Conservation (phyloP, 1,284 basidiomycete genomes). For the Pyrrhoderma noxium region DNA sequence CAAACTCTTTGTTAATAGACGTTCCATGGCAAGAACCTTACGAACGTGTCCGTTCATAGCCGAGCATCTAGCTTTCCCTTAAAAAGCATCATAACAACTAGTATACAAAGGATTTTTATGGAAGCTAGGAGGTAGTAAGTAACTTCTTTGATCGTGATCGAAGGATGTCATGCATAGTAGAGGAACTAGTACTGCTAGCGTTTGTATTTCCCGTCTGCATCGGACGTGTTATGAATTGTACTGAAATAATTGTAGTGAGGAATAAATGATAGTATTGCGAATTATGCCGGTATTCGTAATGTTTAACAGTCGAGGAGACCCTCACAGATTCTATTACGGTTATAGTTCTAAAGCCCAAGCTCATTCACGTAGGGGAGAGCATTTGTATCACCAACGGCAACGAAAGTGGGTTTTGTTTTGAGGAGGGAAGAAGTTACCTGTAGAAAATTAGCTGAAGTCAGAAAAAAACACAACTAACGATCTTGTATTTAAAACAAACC, state of each 20-base stretch:
- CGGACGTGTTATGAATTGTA: too few relatives aligned
- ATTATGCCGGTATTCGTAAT: constrained; percentile 5
- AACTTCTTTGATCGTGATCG: too few relatives aligned
- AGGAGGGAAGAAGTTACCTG: constrained; percentile 51
- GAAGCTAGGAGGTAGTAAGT: too few relatives aligned
- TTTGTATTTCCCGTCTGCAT: too few relatives aligned
- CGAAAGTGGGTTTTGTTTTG: constrained; percentile 75
- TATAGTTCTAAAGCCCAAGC: constrained; percentile 54
- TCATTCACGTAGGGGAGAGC: constrained; percentile 81
- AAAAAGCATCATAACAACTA: too few relatives aligned
- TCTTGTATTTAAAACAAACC: constrained; percentile 32
- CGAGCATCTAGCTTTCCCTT: too few relatives aligned
- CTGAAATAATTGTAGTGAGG: too few relatives aligned
- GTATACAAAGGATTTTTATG: too few relatives aligned
- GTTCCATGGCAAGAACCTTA: constrained; percentile 77
- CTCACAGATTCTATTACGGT: background rate
- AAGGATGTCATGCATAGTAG: too few relatives aligned
- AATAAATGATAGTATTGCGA: background rate
- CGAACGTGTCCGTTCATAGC: constrained; percentile 41
- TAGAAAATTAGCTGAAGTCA: background rate
- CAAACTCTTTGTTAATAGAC: too few relatives aligned
- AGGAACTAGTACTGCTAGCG: too few relatives aligned
- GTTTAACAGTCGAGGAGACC: too few relatives aligned
- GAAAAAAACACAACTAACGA: background rate
- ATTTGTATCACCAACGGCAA: constrained; percentile 74